Percentiles rank a stretch among this genome's conserved stretches.
These are phyloP conservation scores for Acidiella bohemica DNA, from an alignment of 495 filamentous ascomycete genomes.

Conservation along the genomic window DNA sequence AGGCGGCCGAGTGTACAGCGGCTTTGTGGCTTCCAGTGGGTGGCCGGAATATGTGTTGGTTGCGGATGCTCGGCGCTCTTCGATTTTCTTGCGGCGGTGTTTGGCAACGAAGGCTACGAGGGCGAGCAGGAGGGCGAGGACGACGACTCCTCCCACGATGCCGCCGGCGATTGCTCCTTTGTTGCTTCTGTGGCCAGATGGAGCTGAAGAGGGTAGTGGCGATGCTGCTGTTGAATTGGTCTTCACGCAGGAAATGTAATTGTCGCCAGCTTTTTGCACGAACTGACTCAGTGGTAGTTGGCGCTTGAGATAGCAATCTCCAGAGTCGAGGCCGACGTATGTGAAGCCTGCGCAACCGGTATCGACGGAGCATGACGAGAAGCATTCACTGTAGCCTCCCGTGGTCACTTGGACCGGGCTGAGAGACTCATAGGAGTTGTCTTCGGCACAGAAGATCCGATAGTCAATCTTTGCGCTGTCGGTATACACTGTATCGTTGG, in stretches of 20 bases:
- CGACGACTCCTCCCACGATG: conserved; percentile 22
- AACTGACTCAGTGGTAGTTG: conserved; percentile 2
- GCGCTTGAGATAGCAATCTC: conserved; percentile 10
- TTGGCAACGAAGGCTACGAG: conserved; percentile 12
- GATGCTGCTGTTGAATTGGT: conserved; percentile 9
- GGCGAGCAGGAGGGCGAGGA: conserved; percentile 15
- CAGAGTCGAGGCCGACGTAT: conserved; percentile 4
- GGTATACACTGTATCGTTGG: conserved; percentile 7
- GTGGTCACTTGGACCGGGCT: conserved; percentile 1
- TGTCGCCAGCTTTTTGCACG: background rate
- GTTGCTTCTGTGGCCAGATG: conserved; percentile 2
- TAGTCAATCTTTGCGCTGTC: conserved; percentile 12
- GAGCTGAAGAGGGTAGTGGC: background rate
- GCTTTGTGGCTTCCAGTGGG: conserved; percentile 2
- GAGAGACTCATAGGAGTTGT: conserved; percentile 7
- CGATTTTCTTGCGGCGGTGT: conserved; percentile 13
- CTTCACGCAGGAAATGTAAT: conserved; percentile 13
- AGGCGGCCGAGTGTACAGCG: background rate
- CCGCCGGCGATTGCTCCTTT: conserved; percentile 23
- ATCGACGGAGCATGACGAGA: conserved; percentile 12
- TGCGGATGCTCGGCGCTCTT: conserved; percentile 11
- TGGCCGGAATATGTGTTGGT: conserved; percentile 5
- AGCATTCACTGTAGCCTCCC: conserved; percentile 15
- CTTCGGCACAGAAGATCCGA: conserved; percentile 9
- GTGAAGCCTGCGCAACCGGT: conserved; percentile 13